Evolutionary conservation across 768 basidiomycete genomes (phyloP).

Genomic region (Mycena amicta): DNA sequence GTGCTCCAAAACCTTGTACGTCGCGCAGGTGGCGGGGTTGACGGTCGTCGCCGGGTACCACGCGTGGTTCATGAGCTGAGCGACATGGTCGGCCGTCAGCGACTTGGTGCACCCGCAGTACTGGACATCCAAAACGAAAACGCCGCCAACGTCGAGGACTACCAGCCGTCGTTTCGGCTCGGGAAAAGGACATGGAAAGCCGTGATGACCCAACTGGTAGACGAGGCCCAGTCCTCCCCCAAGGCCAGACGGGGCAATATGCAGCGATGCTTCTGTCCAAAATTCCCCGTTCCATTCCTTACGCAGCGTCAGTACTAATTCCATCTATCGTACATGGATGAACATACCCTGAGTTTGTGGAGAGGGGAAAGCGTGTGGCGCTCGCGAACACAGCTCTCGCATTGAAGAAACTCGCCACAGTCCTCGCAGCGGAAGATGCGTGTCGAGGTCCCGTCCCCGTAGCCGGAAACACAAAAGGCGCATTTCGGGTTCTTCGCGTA

Average conservation of each 20-base stretch:
- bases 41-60: background rate
- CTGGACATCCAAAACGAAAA: background rate
- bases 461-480: background rate
- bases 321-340: background rate
- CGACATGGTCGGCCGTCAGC: background rate
- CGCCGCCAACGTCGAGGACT: background rate
- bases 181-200: background rate
- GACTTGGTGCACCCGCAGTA: background rate
- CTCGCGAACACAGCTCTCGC: background rate
- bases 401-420: background rate
- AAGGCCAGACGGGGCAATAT: background rate
- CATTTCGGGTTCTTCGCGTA: background rate
- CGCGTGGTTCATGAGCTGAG: background rate
- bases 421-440: background rate
- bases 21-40: background rate
- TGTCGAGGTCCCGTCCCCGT: background rate
- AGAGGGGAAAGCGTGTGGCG: background rate
- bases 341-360: background rate
- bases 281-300: background rate
- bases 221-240: background rate
- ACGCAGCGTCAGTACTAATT: background rate
- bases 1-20: background rate
- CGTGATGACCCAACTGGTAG: constrained; percentile 8
- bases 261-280: background rate
- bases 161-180: background rate